Conservation (phyloP, 179 eudicot genomes). For the Dionaea muscipula region DNA sequence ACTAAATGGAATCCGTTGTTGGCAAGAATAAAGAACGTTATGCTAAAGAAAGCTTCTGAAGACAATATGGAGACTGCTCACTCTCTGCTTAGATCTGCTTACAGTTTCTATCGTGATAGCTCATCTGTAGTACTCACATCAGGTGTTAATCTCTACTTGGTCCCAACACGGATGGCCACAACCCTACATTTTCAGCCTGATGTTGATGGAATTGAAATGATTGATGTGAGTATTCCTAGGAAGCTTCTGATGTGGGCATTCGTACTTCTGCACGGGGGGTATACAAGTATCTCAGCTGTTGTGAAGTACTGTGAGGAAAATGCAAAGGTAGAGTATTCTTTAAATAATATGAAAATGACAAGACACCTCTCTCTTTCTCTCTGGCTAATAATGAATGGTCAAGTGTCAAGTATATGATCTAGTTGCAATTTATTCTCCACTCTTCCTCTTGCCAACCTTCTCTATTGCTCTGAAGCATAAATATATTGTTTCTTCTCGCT, state of each 20-base stretch:
- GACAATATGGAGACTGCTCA: slow-evolving; percentile 71
- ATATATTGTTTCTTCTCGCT: too few species aligned
- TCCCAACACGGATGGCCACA: slow-evolving; percentile 46
- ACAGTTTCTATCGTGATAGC: slow-evolving; percentile 78
- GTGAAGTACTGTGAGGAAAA: slow-evolving; percentile 90
- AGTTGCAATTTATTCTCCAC: too few species aligned
- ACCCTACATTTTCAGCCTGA: slow-evolving; percentile 42
- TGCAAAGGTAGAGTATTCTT: slow-evolving; percentile 45
- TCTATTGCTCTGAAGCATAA: too few species aligned
- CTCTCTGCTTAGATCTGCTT: slow-evolving; percentile 64
- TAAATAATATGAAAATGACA: background rate
- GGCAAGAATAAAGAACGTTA: slow-evolving; percentile 52
- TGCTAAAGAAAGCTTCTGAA: slow-evolving; percentile 56
- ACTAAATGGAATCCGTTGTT: slow-evolving; percentile 57
- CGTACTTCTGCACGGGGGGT: slow-evolving; percentile 72
- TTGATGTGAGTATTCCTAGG: slow-evolving; percentile 69
- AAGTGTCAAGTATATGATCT: too few species aligned
- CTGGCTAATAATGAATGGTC: too few species aligned
- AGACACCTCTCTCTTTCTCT: too few species aligned
- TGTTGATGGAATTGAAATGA: slow-evolving; percentile 49
- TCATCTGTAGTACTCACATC: slow-evolving; percentile 57
- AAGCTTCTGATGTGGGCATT: slow-evolving; percentile 92
- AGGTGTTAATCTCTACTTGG: slow-evolving; percentile 58
- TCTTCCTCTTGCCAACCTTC: too few species aligned
- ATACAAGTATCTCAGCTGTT: slow-evolving; percentile 56